Evolutionary conservation across 2,329 filamentous ascomycete species (phyloP).

Genomic region (Thyridium curvatum): DNA sequence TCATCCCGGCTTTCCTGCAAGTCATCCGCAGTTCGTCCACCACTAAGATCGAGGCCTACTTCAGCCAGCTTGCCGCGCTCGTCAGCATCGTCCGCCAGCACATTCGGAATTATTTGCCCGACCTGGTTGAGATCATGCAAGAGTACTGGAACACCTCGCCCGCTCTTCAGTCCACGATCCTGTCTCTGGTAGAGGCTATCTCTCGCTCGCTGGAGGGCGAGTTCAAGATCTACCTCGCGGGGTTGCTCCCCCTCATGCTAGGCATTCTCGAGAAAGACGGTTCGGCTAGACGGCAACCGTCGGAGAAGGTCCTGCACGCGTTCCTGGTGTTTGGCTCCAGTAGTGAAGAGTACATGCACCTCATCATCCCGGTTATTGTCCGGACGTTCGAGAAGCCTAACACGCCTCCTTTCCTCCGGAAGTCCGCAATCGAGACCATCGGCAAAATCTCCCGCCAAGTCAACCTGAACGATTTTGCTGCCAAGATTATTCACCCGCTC

Average conservation of each 20-base stretch:
- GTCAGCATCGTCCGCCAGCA: conserved; percentile 96
- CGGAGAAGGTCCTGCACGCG: conserved; percentile 86
- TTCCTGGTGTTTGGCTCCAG: conserved; percentile 95
- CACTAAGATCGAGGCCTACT: conserved; percentile 85
- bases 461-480: conserved; percentile 94
- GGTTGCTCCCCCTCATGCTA: conserved; percentile 87
- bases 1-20: conserved; percentile 86
- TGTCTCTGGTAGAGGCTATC: conserved; percentile 89
- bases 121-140: conserved; percentile 79
- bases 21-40: conserved; percentile 79
- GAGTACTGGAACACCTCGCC: conserved; percentile 84
- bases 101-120: conserved; percentile 82
- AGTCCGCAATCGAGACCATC: conserved; percentile 88
- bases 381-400: conserved; percentile 86
- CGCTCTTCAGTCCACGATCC: conserved; percentile 81
- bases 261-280: conserved; percentile 84
- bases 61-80: conserved; percentile 89
- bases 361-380: conserved; percentile 94
- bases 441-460: conserved; percentile 92
- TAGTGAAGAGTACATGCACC: conserved; percentile 97
- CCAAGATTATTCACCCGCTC: conserved; percentile 91
- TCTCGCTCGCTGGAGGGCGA: conserved; percentile 91
- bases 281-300: conserved; percentile 68
- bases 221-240: conserved; percentile 93
- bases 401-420: conserved; percentile 73